A percentile compares a stretch with the other conserved stretches of the same genome.
These are phyloP conservation scores for Penicillium soppii DNA, from an alignment of 495 filamentous ascomycete species.

Conservation along the genomic window DNA sequence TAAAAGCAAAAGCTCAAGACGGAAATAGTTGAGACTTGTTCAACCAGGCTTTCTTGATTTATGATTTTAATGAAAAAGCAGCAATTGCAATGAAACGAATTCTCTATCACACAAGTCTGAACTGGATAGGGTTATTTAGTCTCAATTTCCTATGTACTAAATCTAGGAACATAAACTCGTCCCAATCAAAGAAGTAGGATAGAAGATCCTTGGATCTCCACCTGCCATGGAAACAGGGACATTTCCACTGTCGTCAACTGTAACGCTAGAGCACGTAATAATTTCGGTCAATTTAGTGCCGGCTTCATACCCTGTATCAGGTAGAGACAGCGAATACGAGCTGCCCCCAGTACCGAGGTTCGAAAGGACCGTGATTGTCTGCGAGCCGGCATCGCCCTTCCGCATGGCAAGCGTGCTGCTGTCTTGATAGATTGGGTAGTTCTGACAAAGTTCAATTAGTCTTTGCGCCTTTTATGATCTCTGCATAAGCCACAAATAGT, in stretches of 20 bases:
- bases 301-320: conserved; percentile 36
- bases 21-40: background rate
- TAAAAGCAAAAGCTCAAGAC: background rate
- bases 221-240: conserved; percentile 36
- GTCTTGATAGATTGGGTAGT: conserved; percentile 56
- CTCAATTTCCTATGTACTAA: background rate
- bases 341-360: conserved; percentile 53
- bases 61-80: background rate
- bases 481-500: background rate
- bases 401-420: conserved; percentile 58
- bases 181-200: conserved; percentile 15
- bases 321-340: conserved; percentile 47
- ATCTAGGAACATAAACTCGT: conserved; percentile 13
- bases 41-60: background rate
- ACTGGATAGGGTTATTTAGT: background rate
- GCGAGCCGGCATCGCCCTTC: conserved; percentile 56
- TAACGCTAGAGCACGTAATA: conserved; percentile 40
- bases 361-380: conserved; percentile 60
- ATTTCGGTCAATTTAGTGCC: conserved; percentile 43
- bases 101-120: too few relatives aligned
- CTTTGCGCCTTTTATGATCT: background rate
- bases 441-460: conserved; percentile 27
- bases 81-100: background rate
- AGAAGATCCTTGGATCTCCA: conserved; percentile 32
- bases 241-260: conserved; percentile 31